Evolutionary conservation across 129 eudicot species (phyloP).

Genomic region (Flaveria sonorensis): DNA sequence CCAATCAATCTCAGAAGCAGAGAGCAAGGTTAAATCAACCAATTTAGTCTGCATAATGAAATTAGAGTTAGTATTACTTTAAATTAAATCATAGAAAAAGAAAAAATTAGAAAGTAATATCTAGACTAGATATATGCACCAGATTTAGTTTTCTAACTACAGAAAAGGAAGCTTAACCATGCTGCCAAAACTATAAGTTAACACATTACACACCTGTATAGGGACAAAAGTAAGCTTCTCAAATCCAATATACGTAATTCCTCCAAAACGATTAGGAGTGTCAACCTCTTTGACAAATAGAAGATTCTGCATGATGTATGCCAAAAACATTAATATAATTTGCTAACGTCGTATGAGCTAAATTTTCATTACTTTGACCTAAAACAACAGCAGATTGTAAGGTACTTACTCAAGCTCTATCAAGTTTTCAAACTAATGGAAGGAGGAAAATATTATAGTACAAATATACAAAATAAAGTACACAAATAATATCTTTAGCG

Average conservation of each 20-base stretch:
- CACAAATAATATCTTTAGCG: not conserved
- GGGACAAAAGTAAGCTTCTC: conserved; percentile 96
- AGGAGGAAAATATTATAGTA: not conserved
- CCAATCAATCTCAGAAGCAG: conserved; percentile 77
- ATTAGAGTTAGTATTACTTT: conserved; percentile 13
- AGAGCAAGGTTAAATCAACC: conserved; percentile 65
- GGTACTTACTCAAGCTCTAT: conserved; percentile 3
- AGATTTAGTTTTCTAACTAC: not conserved
- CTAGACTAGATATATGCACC: not conserved
- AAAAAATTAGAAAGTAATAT: not conserved
- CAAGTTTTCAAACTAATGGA: not conserved
- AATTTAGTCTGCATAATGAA: conserved; percentile 60
- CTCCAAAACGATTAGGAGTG: conserved; percentile 91
- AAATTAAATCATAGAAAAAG: not conserved
- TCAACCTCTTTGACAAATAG: conserved; percentile 68
- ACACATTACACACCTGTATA: conserved; percentile 62
- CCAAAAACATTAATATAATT: conserved; percentile 10
- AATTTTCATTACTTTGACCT: not conserved
- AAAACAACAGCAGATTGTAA: not conserved
- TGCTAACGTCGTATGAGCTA: conserved; percentile 1
- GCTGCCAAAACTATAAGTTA: not conserved
- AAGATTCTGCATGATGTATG: conserved; percentile 71
- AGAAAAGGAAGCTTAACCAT: not conserved
- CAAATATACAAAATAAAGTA: conserved; percentile 8
- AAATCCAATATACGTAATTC: conserved; percentile 76